Conservation (phyloP, 345 rosid genomes). For the Stellera chamaejasme region DNA sequence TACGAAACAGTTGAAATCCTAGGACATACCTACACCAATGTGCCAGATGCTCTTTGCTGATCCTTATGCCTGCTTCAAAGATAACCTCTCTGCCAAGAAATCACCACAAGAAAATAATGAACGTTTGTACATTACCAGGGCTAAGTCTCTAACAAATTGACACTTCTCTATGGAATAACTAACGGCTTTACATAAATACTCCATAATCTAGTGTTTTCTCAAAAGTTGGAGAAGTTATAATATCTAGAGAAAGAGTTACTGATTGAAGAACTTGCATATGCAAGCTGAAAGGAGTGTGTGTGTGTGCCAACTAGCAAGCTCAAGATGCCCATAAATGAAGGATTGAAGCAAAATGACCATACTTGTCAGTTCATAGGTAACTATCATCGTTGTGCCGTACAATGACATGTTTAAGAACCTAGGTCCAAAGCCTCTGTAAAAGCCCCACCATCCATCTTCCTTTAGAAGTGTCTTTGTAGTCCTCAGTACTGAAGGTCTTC, state of each 20-base stretch:
- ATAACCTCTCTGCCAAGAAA: slow-evolving; percentile 36
- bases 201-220: no score
- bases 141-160: neutral
- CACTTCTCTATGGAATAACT: neutral
- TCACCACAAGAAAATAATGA: neutral
- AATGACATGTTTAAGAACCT: slow-evolving; percentile 56
- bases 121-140: no score
- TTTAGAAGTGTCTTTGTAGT: slow-evolving; percentile 36
- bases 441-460: slow-evolving; percentile 61
- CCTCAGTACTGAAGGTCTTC: slow-evolving; percentile 55
- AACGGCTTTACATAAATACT: neutral
- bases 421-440: slow-evolving; percentile 57
- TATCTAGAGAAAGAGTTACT: neutral
- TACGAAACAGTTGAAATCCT: no score
- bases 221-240: neutral
- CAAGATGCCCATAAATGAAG: neutral
- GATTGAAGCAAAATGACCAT: slow-evolving; percentile 12
- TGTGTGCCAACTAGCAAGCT: neutral
- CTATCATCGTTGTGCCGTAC: slow-evolving; percentile 61
- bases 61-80: slow-evolving; percentile 24
- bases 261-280: neutral
- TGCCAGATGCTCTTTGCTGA: no score
- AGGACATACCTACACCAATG: no score
- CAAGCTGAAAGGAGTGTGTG: neutral
- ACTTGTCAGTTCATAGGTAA: slow-evolving; percentile 61